These are phyloP conservation scores for Ustilago shanxiensis DNA, from an alignment of 1,284 basidiomycete species.

Conservation along the genomic window DNA sequence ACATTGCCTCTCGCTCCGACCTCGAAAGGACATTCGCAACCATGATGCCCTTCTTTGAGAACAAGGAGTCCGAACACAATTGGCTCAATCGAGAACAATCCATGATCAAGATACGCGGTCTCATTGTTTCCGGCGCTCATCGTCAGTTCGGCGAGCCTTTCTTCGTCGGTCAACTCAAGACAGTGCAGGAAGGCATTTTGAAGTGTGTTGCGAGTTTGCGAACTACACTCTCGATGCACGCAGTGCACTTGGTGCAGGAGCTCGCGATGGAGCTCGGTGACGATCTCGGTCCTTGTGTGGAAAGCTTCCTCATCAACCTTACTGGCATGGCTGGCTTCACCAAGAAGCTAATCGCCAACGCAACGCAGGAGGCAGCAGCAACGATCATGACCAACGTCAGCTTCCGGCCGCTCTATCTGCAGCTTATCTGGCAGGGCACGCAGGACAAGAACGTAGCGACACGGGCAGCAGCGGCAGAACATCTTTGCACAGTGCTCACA, in stretches of 20 bases:
- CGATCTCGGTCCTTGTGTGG: conserved; percentile 76
- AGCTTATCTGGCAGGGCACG: conserved; percentile 80
- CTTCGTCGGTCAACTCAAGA: conserved; percentile 82
- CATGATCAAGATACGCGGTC: conserved; percentile 85
- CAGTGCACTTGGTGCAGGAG: conserved; percentile 83
- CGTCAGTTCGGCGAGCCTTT: conserved; percentile 77
- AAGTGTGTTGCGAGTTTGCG: conserved; percentile 91
- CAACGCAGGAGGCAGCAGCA: conserved; percentile 82
- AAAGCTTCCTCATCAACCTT: conserved; percentile 78
- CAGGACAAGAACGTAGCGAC: conserved; percentile 87
- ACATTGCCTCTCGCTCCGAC: conserved; percentile 87
- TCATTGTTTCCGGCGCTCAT: conserved; percentile 87
- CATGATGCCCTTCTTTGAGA: conserved; percentile 87
- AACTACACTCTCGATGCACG: conserved; percentile 87
- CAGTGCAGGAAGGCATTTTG: conserved; percentile 82
- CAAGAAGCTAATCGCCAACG: conserved; percentile 92
- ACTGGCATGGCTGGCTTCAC: conserved; percentile 90
- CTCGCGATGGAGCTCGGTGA: conserved; percentile 73
- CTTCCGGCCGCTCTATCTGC: conserved; percentile 78
- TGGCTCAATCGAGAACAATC: conserved; percentile 87
- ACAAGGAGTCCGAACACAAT: conserved; percentile 96
- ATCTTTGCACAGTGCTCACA: conserved; percentile 67
- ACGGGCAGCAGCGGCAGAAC: conserved; percentile 76
- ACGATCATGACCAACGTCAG: conserved; percentile 80
- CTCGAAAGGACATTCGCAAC: conserved; percentile 84